These are phyloP conservation scores for Citeromyces matritensis DNA, from an alignment of 805 yeast species.

Conservation along the genomic window DNA sequence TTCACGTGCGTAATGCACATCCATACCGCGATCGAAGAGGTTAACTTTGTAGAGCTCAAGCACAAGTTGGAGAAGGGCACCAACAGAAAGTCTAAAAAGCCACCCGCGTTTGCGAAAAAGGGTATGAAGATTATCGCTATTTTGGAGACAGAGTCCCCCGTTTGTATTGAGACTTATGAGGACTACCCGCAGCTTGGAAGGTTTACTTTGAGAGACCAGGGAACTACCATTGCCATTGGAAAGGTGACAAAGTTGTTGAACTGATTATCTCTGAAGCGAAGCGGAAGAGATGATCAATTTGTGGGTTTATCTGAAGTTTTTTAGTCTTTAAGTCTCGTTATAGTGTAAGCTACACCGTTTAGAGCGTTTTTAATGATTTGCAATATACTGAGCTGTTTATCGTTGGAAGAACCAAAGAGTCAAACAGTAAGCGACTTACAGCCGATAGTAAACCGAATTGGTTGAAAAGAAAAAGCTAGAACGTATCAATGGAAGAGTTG, in stretches of 20 bases:
- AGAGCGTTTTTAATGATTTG: too few species aligned
- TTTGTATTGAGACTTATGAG: slow-evolving; percentile 85
- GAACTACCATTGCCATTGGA: slow-evolving; percentile 96
- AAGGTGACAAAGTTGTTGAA: slow-evolving; percentile 81
- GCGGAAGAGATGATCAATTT: too few species aligned
- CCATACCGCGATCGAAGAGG: slow-evolving; percentile 97
- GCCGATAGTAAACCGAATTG: too few species aligned
- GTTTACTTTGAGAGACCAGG: slow-evolving; percentile 97
- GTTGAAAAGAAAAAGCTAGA: too few species aligned
- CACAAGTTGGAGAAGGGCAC: slow-evolving; percentile 96
- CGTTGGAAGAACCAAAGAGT: too few species aligned
- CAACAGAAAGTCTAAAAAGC: slow-evolving; percentile 88
- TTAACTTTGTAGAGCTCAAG: slow-evolving; percentile 60
- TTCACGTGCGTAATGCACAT: slow-evolving; percentile 97
- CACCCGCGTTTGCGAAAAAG: slow-evolving; percentile 97
- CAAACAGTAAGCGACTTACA: too few species aligned
- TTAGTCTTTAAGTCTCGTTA: too few species aligned
- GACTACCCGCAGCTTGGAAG: slow-evolving; percentile 96
- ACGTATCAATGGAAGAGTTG: too few species aligned
- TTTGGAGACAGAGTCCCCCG: slow-evolving; percentile 72
- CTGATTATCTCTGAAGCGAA: neutral
- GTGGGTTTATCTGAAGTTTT: too few species aligned
- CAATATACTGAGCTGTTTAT: too few species aligned
- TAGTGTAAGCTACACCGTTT: too few species aligned
- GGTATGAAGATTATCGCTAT: slow-evolving; percentile 97